phyloP scores from a whole-genome alignment of 176 grass and related monocot genomes.

The Echinochloa phyllopogon region DNA sequence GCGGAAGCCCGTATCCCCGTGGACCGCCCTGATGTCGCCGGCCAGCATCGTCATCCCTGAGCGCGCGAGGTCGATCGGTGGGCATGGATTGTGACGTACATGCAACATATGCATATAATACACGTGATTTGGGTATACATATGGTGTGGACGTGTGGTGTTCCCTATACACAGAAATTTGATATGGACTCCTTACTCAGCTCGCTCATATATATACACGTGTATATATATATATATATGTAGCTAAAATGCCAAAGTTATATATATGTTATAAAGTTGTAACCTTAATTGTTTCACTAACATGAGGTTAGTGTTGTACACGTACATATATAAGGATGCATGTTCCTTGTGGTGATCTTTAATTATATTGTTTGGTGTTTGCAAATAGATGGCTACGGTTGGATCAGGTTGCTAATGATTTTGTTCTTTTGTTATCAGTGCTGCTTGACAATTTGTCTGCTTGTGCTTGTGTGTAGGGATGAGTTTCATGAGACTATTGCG shows the following conservation, averaged over 20 bases:
- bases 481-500: neutral
- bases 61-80: neutral
- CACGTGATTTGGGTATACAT: conserved; percentile 11
- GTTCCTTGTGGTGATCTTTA: neutral
- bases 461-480: neutral
- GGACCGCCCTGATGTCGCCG: conserved; percentile 12
- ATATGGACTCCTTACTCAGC: neutral
- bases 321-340: neutral
- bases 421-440: neutral
- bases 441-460: neutral
- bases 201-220: neutral
- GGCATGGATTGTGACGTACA: neutral
- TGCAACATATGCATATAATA: neutral
- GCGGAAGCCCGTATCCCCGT: conserved; percentile 49
- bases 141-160: conserved; percentile 21
- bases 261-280: conserved; percentile 4
- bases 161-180: neutral
- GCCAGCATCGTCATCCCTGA: neutral
- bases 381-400: neutral
- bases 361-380: neutral
- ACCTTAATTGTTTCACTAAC: conserved; percentile 1
- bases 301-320: neutral
- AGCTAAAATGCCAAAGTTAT: conserved; percentile 7
- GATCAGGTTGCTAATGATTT: neutral
- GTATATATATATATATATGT: neutral